Conservation (phyloP, 148 eudicot genomes). For the Oxyria digyna region DNA sequence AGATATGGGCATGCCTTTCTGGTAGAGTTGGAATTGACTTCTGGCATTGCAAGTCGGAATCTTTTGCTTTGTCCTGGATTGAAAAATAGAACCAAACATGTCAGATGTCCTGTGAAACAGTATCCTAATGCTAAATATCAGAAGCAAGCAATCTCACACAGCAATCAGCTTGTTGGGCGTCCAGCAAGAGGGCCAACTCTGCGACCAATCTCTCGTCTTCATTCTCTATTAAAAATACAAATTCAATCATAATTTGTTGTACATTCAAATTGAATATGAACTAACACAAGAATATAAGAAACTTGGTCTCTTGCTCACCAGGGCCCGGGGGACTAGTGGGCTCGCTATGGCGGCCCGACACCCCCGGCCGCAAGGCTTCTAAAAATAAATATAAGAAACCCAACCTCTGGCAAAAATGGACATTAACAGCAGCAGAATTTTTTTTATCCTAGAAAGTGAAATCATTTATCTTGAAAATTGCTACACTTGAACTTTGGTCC, state of each 20-base stretch:
- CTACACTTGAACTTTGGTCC: background rate
- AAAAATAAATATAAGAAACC: background rate
- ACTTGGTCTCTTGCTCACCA: background rate
- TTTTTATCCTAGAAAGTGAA: background rate
- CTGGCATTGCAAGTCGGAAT: slow-evolving; percentile 15
- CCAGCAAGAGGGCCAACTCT: slow-evolving; percentile 68
- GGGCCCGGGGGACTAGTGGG: no score
- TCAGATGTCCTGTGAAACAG: background rate
- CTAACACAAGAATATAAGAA: background rate
- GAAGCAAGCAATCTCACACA: slow-evolving; percentile 20
- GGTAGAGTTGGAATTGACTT: slow-evolving; percentile 27
- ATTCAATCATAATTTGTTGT: background rate
- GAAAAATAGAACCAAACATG: slow-evolving; percentile 3
- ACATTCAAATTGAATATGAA: background rate
- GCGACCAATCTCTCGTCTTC: slow-evolving; percentile 47
- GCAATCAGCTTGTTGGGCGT: slow-evolving; percentile 42
- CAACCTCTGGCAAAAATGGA: background rate
- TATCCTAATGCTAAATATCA: background rate
- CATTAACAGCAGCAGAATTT: background rate
- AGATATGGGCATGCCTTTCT: slow-evolving; percentile 39
- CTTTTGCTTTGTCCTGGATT: slow-evolving; percentile 26
- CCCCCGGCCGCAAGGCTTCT: no score
- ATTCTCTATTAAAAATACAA: background rate
- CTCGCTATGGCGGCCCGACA: no score
- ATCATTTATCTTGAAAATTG: background rate